These are phyloP conservation scores for Albugo candida DNA, from an alignment of 352 stramenopile species.

Conservation along the genomic window DNA sequence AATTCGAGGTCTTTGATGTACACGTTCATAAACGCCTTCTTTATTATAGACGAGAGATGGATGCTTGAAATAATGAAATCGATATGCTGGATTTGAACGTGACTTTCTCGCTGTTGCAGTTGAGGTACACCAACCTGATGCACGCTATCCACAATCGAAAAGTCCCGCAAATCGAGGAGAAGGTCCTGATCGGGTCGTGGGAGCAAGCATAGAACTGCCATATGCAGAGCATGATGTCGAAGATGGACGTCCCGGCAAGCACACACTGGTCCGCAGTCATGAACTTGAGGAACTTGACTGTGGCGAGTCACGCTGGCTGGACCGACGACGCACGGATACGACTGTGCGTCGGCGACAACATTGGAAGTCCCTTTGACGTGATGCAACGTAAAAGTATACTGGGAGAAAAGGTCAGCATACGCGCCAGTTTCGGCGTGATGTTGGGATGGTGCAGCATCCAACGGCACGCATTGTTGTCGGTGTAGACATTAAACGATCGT, in stretches of 20 bases:
- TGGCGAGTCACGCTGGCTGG: too few species aligned
- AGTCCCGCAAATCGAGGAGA: too few species aligned
- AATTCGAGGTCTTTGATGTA: not conserved
- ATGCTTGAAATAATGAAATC: conserved; percentile 1
- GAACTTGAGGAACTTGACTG: not conserved
- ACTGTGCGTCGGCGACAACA: conserved; percentile 6
- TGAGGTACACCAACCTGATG: too few species aligned
- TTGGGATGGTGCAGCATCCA: conserved; percentile 7
- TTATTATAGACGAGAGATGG: too few species aligned
- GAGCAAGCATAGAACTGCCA: too few species aligned
- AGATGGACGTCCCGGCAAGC: too few species aligned
- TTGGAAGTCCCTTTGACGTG: conserved; percentile 2
- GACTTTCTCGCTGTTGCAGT: too few species aligned
- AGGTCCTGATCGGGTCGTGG: too few species aligned
- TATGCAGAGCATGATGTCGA: too few species aligned
- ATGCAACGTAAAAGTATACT: conserved; percentile 6
- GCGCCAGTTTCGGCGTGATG: conserved; percentile 3
- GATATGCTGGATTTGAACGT: not conserved
- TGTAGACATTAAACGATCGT: not conserved
- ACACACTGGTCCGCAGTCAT: too few species aligned
- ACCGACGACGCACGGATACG: too few species aligned
- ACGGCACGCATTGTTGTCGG: conserved; percentile 5
- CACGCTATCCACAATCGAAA: too few species aligned
- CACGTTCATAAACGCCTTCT: not conserved
- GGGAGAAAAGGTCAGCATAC: conserved; percentile 9